Conservation (phyloP, 1,139 yeast species). For the Candida glucosophila region DNA sequence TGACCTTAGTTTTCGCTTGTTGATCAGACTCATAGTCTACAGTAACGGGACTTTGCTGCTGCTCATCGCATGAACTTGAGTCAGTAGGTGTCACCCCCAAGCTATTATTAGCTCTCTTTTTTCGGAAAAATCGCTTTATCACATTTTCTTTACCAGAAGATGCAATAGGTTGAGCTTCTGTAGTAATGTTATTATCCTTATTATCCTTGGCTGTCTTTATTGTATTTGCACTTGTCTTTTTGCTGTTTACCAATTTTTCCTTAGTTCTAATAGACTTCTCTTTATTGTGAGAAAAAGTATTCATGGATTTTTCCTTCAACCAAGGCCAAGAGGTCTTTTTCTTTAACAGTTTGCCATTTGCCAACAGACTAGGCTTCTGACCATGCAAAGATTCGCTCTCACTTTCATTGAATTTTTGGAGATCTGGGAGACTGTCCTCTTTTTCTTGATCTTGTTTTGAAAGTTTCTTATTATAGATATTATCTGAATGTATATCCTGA, state of each 20-base stretch:
- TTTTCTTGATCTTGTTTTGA: no score
- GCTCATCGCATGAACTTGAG: conserved; percentile 2
- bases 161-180: no score
- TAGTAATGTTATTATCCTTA: no score
- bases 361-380: conserved; percentile 1
- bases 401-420: neutral
- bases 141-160: conserved; percentile 40
- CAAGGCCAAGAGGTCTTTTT: conserved; percentile 36
- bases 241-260: conserved; percentile 8
- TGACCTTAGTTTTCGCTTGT: conserved; percentile 11
- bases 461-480: no score
- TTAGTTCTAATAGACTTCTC: conserved; percentile 13
- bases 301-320: conserved; percentile 28
- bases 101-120: conserved; percentile 21
- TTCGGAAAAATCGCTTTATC: conserved; percentile 36
- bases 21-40: conserved; percentile 25
- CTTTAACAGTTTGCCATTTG: conserved; percentile 9
- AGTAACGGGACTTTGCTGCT: conserved; percentile 7
- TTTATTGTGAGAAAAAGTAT: conserved; percentile 20
- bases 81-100: conserved; percentile 2
- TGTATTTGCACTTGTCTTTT: no score
- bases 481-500: neutral
- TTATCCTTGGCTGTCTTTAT: no score
- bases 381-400: neutral
- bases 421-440: no score